A percentile compares a stretch with the other conserved stretches of the same genome.
phyloP scores from a whole-genome alignment of 495 filamentous ascomycete genomes.

The Aspergillus funiculosus region DNA sequence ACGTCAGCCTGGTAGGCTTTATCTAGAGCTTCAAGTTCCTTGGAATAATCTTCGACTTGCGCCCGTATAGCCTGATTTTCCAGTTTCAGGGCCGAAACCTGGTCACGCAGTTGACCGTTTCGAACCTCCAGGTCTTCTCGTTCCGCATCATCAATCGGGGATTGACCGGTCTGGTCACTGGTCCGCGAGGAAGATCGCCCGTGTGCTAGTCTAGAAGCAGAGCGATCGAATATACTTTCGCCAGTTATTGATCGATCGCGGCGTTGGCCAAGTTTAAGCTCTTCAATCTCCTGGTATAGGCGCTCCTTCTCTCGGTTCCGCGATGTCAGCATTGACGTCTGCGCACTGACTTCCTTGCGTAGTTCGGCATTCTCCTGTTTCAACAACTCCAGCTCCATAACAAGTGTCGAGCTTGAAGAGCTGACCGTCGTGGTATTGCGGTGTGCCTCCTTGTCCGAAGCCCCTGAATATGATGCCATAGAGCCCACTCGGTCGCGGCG shows the following conservation, averaged over 20 bases:
- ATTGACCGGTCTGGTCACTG: constrained; percentile 65
- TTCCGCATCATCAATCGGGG: constrained; percentile 68
- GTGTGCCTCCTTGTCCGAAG: constrained; percentile 56
- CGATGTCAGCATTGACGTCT: constrained; percentile 96
- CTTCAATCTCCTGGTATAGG: constrained; percentile 93
- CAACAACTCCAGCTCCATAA: constrained; percentile 68
- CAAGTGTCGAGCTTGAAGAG: constrained; percentile 56
- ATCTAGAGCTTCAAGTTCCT: constrained; percentile 60
- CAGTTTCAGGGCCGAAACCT: constrained; percentile 75
- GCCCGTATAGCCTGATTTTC: constrained; percentile 74
- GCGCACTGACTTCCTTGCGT: constrained; percentile 84
- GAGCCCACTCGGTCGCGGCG: constrained; percentile 52
- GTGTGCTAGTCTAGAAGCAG: constrained; percentile 78
- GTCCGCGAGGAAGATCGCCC: constrained; percentile 64
- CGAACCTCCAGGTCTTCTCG: constrained; percentile 81
- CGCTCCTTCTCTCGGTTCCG: constrained; percentile 91
- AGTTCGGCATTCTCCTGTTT: constrained; percentile 91
- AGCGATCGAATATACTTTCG: constrained; percentile 89
- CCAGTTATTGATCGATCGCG: constrained; percentile 67
- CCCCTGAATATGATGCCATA: constrained; percentile 54
- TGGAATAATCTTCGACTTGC: constrained; percentile 62
- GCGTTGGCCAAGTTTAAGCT: constrained; percentile 80
- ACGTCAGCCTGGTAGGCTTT: constrained; percentile 69
- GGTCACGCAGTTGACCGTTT: constrained; percentile 77
- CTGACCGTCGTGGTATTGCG: constrained; percentile 48